Conservation (phyloP, 257 asterid species). For the Penstemon newberryi region DNA sequence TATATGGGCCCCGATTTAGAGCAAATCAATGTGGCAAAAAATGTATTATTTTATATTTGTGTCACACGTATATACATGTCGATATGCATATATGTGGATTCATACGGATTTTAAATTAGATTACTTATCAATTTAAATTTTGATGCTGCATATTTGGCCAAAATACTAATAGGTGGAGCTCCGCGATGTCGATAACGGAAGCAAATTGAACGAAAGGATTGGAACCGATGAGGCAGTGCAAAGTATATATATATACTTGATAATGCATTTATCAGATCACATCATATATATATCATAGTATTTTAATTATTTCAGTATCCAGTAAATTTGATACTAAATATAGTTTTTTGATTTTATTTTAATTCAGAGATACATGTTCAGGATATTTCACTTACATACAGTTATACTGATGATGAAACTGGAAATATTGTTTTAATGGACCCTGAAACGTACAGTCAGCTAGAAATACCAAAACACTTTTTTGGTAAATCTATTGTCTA, state of each 20-base stretch:
- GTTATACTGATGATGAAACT: slow-evolving; percentile 82
- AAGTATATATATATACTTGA: slow-evolving; percentile 52
- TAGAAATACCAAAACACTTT: slow-evolving; percentile 78
- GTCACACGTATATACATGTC: too few relatives aligned
- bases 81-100: too few relatives aligned
- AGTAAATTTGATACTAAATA: not conserved
- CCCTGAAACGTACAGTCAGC: slow-evolving; percentile 66
- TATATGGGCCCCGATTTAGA: too few relatives aligned
- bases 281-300: not conserved
- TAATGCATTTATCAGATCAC: slow-evolving; percentile 8
- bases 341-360: slow-evolving; percentile 10
- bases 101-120: too few relatives aligned
- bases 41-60: too few relatives aligned
- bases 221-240: slow-evolving; percentile 89
- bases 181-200: slow-evolving; percentile 93
- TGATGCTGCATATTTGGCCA: slow-evolving; percentile 3
- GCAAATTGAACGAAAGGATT: slow-evolving; percentile 80
- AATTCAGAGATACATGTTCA: slow-evolving; percentile 75
- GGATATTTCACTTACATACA: slow-evolving; percentile 66
- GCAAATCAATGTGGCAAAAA: too few relatives aligned
- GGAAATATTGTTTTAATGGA: slow-evolving; percentile 82
- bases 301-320: not conserved
- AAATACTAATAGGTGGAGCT: slow-evolving; percentile 77
- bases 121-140: too few relatives aligned
- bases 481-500: slow-evolving; percentile 83